phyloP scores from a whole-genome alignment of 2,329 filamentous ascomycete species.

The Exophiala sideris region DNA sequence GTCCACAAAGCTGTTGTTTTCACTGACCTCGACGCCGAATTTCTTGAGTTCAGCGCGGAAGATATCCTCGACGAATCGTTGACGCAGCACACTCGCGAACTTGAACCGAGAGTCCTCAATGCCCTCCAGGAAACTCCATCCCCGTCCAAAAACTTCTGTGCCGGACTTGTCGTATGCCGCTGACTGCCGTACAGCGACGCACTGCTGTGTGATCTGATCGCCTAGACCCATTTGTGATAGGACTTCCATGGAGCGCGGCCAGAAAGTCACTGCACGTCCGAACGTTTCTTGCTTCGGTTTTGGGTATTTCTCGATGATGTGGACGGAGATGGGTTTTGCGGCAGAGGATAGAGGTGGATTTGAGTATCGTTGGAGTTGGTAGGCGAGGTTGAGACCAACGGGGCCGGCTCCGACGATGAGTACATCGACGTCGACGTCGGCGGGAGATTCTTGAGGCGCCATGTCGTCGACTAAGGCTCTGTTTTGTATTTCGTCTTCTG shows the following conservation, averaged over 20 bases:
- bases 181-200: constrained; percentile 51
- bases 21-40: constrained; percentile 37
- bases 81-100: constrained; percentile 53
- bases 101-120: constrained; percentile 53
- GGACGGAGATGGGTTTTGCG: constrained; percentile 34
- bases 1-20: constrained; percentile 38
- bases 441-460: neutral
- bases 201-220: constrained; percentile 50
- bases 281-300: constrained; percentile 52
- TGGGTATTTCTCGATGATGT: constrained; percentile 49
- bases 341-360: constrained; percentile 8
- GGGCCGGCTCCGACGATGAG: constrained; percentile 25
- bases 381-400: constrained; percentile 23
- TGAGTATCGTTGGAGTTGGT: constrained; percentile 31
- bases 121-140: constrained; percentile 53
- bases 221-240: constrained; percentile 52
- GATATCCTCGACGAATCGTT: constrained; percentile 56
- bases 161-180: constrained; percentile 49
- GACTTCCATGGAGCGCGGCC: constrained; percentile 51
- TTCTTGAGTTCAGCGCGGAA: constrained; percentile 43
- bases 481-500: neutral
- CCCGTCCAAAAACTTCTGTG: constrained; percentile 44
- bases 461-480: neutral
- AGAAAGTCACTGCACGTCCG: constrained; percentile 55
- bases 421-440: constrained; percentile 30